Evolutionary conservation across 2,329 filamentous ascomycete genomes (phyloP), one percentile per base, ranked within the genome.

Genomic region (Aspergillus flavus): DNA sequence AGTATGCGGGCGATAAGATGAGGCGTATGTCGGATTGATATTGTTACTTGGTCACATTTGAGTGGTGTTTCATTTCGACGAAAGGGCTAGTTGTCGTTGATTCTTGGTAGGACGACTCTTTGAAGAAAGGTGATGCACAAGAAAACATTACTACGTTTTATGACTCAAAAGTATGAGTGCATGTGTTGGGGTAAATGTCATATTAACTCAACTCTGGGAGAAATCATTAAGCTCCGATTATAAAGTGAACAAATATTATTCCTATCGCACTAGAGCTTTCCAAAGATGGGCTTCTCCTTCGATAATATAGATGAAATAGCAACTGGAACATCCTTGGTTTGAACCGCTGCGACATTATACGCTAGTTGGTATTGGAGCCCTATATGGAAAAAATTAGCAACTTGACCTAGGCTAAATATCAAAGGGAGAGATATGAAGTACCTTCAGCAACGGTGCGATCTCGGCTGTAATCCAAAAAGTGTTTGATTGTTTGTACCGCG

Each of bases 1-100:
- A 57, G 21, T 57, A 57, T 21, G 55, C 55, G n/a, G 36, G 55
- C 21, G 55, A 57, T 45, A 57, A 57, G 45, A 14, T 19, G 48
- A 52, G 48, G 48, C 48, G 19, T 52, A 52, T 52, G 48, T 52
- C 48, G 14, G 12, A 32, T 11, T 52, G 28, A 52, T 16, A 7
- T 19, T 16, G 28, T 9, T 19, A 21, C 23, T 11, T 5, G 14
- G 48, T n/a, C 11, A 1, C 7, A 2, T 32, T 52, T 4, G 14
- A n/a, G 23, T 52, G 11, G 4, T 52, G 3, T 52, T 34, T 52
- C 14, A 3, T 7, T 52, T 11, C 12, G 26, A 7, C 4, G 12
- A 32, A 21, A 2, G 26, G 16, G 28, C 14, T n/a, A 1, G 14
- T 19, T 52, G 14, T 19, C n/a, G 5, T 14, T 32, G 16, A 52